phyloP scores from a whole-genome alignment of 73 alveolate genomes.

The Paramecium caudatum region DNA sequence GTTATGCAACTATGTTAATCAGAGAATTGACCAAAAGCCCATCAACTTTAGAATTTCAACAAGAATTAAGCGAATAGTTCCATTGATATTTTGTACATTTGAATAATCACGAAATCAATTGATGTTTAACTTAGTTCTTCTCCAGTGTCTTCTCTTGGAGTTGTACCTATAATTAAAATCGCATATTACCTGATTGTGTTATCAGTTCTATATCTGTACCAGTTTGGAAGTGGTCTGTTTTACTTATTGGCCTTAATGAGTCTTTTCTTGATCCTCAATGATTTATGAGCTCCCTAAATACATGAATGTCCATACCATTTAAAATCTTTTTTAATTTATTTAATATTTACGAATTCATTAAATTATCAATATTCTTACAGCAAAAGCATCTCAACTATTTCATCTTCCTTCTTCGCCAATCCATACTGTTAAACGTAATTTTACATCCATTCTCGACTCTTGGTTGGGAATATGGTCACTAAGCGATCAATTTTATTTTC shows the following conservation, averaged over 20 bases:
- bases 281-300: constrained; percentile 83
- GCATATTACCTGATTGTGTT: constrained; percentile 87
- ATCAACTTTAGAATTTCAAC: constrained; percentile 62
- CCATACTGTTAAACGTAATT: no score
- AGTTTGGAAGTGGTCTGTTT: constrained; percentile 97
- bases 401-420: no score
- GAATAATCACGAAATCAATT: constrained; percentile 25
- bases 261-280: constrained; percentile 88
- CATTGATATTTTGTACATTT: constrained; percentile 36
- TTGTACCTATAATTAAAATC: constrained; percentile 78
- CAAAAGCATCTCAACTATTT: no score
- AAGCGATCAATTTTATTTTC: no score
- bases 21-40: constrained; percentile 93
- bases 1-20: constrained; percentile 99
- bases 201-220: constrained; percentile 96
- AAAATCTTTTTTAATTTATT: constrained; percentile 44
- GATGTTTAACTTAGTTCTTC: constrained; percentile 96
- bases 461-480: no score
- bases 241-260: constrained; percentile 93
- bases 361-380: no score
- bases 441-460: no score
- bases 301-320: constrained; percentile 9
- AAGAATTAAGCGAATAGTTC: constrained; percentile 36
- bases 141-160: constrained; percentile 98
- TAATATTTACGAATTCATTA: constrained; percentile 3